A percentile compares a stretch with the other conserved stretches of the same genome.
These are phyloP conservation scores for Colletotrichum sp. DNA, from an alignment of 2,329 filamentous ascomycete genomes.

Conservation along the genomic window DNA sequence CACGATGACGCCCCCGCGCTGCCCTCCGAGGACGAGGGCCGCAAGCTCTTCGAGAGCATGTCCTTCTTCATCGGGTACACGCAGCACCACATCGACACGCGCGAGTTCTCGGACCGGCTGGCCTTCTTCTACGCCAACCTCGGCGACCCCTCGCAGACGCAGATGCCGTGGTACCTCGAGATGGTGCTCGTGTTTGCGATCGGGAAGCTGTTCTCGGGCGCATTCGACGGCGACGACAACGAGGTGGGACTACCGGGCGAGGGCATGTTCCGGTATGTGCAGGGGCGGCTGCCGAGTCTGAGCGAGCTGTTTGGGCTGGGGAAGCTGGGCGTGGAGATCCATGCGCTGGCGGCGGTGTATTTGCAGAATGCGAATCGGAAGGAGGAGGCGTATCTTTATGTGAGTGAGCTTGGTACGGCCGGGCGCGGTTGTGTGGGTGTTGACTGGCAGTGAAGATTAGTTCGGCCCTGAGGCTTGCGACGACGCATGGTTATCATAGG, in stretches of 20 bases:
- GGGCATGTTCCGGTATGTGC: neutral
- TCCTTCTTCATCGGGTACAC: conserved; percentile 28
- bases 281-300: neutral
- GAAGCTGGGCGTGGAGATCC: conserved; percentile 6
- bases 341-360: conserved; percentile 17
- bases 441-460: neutral
- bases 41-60: conserved; percentile 23
- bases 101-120: conserved; percentile 22
- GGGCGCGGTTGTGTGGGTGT: too few relatives aligned
- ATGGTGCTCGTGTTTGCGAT: conserved; percentile 18
- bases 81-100: conserved; percentile 27
- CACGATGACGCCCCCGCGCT: neutral
- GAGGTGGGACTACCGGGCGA: neutral
- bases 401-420: neutral
- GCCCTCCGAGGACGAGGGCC: conserved; percentile 21
- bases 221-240: neutral
- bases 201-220: conserved; percentile 14
- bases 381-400: conserved; percentile 22
- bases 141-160: neutral
- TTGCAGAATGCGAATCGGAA: conserved; percentile 17
- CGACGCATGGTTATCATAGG: conserved; percentile 19
- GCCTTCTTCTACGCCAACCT: conserved; percentile 9
- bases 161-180: conserved; percentile 11
- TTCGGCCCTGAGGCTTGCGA: conserved; percentile 9
- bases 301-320: conserved; percentile 2